Evolutionary conservation across 108 stramenopile genomes (phyloP).

Genomic region (Cyclotella atomus): DNA sequence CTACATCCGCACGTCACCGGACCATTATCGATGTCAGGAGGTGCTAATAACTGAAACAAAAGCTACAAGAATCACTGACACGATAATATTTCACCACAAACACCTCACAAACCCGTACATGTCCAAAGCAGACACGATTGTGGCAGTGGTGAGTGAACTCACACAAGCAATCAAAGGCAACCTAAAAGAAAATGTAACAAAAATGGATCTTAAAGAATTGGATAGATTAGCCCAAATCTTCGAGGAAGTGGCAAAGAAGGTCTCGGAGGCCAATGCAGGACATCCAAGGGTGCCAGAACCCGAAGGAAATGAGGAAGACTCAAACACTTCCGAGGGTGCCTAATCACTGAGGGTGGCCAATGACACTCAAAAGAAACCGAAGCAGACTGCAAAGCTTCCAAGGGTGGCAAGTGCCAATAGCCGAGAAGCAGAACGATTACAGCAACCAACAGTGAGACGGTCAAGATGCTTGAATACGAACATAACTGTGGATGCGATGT

Average conservation of each 20-base stretch:
- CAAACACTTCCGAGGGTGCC: not conserved
- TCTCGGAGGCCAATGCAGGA: not conserved
- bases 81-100: not conserved
- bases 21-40: conserved; percentile 25
- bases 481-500: no score
- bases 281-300: no score
- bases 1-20: not conserved
- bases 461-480: no score
- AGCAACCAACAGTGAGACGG: no score
- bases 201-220: not conserved
- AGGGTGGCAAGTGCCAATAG: not conserved
- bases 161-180: not conserved
- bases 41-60: not conserved
- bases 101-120: not conserved
- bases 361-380: not conserved
- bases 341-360: not conserved
- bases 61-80: conserved; percentile 9
- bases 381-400: not conserved
- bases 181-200: not conserved
- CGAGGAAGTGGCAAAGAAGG: not conserved
- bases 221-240: not conserved
- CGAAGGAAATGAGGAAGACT: no score
- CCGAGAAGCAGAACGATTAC: not conserved
- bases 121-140: not conserved
- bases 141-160: not conserved